These are phyloP conservation scores for Ogataea corticis DNA, from an alignment of 805 yeast genomes.

Conservation along the genomic window DNA sequence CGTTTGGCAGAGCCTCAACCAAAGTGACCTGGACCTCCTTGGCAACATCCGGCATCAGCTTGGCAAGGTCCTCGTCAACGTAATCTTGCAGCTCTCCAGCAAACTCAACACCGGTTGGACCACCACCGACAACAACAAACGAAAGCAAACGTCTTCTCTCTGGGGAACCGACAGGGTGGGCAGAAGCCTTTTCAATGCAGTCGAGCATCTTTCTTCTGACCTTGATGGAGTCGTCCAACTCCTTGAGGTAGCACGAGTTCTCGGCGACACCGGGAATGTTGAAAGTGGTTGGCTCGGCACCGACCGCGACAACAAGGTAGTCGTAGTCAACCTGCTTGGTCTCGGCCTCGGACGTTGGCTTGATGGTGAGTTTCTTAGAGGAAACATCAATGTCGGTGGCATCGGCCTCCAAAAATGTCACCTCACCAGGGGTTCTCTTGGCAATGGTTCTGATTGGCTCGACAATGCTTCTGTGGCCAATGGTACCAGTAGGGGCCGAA, in stretches of 20 bases:
- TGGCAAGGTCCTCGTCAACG: slow-evolving; percentile 53
- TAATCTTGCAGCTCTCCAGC: slow-evolving; percentile 59
- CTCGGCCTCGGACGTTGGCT: slow-evolving; percentile 45
- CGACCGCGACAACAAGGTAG: slow-evolving; percentile 56
- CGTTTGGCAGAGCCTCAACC: slow-evolving; percentile 55
- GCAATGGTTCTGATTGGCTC: slow-evolving; percentile 57
- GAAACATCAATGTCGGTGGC: slow-evolving; percentile 52
- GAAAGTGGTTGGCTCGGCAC: slow-evolving; percentile 57
- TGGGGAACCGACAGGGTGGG: slow-evolving; percentile 51
- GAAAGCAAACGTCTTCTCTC: slow-evolving; percentile 54
- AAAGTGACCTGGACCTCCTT: slow-evolving; percentile 49
- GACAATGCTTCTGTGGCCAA: slow-evolving; percentile 51
- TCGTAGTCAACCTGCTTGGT: slow-evolving; percentile 38
- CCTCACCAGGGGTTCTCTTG: slow-evolving; percentile 50
- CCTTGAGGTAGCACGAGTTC: slow-evolving; percentile 52
- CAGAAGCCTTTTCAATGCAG: slow-evolving; percentile 53
- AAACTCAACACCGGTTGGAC: slow-evolving; percentile 60
- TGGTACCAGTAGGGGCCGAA: slow-evolving; percentile 56
- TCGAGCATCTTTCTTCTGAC: slow-evolving; percentile 52
- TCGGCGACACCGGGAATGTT: slow-evolving; percentile 61
- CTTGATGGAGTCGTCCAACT: slow-evolving; percentile 48
- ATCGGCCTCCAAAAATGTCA: slow-evolving; percentile 55
- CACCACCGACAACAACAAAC: slow-evolving; percentile 57
- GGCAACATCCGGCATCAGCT: slow-evolving; percentile 57
- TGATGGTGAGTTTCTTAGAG: slow-evolving; percentile 44